Base-by-base conservation (phyloP, 208 protist species). In the Wallacemonas sp. region DNA sequence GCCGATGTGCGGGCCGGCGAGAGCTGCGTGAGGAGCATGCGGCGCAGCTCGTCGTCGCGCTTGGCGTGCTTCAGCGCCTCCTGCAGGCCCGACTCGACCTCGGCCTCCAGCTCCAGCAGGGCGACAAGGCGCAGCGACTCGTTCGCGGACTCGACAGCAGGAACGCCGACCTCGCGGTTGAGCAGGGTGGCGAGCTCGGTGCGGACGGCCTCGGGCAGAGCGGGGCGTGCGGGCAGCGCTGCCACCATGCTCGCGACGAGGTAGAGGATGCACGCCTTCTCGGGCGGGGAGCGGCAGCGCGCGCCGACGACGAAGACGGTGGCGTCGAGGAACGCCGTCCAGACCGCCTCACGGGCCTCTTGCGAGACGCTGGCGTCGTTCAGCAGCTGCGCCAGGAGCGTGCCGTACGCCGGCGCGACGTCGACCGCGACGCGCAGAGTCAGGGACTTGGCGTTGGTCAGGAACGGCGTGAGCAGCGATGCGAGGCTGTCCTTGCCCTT, bases 181-280 rank as follows among this genome's bases (percentile, higher is more conserved):
- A 95, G 76, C 48, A 85, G 78, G 12, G 66, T 23, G 24, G 69
- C 61, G 12, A 95, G 21, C 2, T 81, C 70, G 3, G 63, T 69
- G 52, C 52, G 34, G 11, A 26, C 26, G 26, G 23, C 26, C 23
- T 58, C 52, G 12, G 52, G 2, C 16, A 58, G 30, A 6, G 52
- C 16, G 3, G 36, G 52, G 32, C 52, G 23, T 2, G 58, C 54
- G 27, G 72, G 75, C 55, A 89, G 34, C 4, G 67, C 68, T n/a
- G 61, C 64, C 21, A 84, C 41, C 63, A 92, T 78, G 47, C 80
- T 79, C 27, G 63, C 64, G 61, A 85, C 69, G 21, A 95, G 44
- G 17, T 56, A 73, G 74, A 92, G 79, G 26, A 88, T 79, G 27
- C 79, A 72, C 24, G 74, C 77, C 71, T 94, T 96, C 65, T 96